Conservation (phyloP, 129 eudicot genomes). For the Cynara cardunculus region DNA sequence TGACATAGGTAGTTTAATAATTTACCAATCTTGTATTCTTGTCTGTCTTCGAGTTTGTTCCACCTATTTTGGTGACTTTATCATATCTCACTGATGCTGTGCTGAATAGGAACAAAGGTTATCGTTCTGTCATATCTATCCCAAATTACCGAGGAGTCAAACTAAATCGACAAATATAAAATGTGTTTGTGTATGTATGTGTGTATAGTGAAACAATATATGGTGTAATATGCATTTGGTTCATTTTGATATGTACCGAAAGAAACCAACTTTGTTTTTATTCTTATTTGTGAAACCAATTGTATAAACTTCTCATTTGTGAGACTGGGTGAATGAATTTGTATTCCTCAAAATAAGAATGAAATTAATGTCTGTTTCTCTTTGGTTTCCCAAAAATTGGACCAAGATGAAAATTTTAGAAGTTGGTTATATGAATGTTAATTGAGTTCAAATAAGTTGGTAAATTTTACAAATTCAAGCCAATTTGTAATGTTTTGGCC, state of each 20-base stretch:
- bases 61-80: background rate
- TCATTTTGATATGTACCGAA: background rate
- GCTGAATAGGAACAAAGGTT: background rate
- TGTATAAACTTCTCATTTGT: background rate
- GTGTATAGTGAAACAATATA: background rate
- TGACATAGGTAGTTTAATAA: background rate
- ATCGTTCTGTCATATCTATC: background rate
- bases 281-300: background rate
- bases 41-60: background rate
- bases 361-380: background rate
- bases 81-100: background rate
- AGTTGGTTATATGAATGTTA: background rate
- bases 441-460: background rate
- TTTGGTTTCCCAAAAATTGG: background rate
- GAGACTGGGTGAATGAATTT: no score
- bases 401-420: background rate
- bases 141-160: background rate
- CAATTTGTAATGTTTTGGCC: background rate
- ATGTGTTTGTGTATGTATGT: background rate
- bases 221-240: background rate
- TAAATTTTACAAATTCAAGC: background rate
- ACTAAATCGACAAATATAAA: background rate
- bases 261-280: no score
- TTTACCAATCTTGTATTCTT: background rate
- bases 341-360: background rate